A percentile compares a stretch with the other conserved stretches of the same genome.
Conservation (phyloP, 2,329 filamentous ascomycete genomes). For the Amylocarpus encephaloides region DNA sequence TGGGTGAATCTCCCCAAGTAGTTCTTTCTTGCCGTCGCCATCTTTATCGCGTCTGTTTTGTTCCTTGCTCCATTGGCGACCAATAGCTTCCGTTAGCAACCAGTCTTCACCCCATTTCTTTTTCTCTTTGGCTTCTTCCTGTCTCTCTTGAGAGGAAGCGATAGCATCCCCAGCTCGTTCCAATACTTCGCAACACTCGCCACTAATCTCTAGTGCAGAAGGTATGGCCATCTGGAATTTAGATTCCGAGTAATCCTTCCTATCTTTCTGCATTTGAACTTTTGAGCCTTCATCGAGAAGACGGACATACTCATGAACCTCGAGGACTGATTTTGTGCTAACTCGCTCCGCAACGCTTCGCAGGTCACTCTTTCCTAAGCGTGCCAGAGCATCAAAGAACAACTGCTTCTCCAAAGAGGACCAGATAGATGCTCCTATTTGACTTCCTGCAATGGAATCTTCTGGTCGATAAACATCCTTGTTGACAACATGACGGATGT, state of each 20-base stretch:
- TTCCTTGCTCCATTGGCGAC: constrained; percentile 19
- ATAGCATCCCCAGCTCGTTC: constrained; percentile 64
- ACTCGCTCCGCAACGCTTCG: constrained; percentile 56
- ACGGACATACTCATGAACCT: constrained; percentile 64
- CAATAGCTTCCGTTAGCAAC: constrained; percentile 47
- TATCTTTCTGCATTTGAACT: constrained; percentile 17
- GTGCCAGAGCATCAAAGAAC: constrained; percentile 61
- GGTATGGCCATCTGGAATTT: constrained; percentile 52
- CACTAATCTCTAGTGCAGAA: constrained; percentile 66
- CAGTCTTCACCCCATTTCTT: constrained; percentile 56
- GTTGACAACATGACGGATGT: constrained; percentile 47
- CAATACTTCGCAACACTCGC: constrained; percentile 57
- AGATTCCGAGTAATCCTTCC: constrained; percentile 25
- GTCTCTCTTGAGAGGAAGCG: constrained; percentile 54
- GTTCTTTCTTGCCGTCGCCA: constrained; percentile 23
- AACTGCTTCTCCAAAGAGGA: constrained; percentile 60
- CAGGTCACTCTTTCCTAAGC: constrained; percentile 57
- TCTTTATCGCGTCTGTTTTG: constrained; percentile 13
- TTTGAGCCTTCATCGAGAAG: constrained; percentile 48
- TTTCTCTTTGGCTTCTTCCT: constrained; percentile 55
- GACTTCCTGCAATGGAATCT: constrained; percentile 38
- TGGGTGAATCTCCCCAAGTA: constrained; percentile 33
- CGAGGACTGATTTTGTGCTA: constrained; percentile 64
- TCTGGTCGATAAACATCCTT: constrained; percentile 27
- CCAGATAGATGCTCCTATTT: constrained; percentile 69